Percentiles rank a stretch among this genome's conserved stretches.
Evolutionary conservation across 1,139 yeast genomes (phyloP).

Genomic region (Magnusiomyces magnusii): DNA sequence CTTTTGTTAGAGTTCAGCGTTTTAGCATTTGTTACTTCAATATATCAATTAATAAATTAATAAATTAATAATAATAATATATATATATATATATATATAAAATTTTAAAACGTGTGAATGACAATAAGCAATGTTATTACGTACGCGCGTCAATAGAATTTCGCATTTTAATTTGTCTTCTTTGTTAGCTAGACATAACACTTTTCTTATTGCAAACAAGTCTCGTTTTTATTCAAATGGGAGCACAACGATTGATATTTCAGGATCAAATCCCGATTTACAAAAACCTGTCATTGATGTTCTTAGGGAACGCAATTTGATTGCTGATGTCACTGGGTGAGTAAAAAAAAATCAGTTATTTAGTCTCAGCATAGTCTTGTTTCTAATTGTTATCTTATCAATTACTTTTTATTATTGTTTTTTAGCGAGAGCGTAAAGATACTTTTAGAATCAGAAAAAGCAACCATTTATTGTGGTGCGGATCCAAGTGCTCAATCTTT

Average conservation of each 20-base stretch:
- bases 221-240: not conserved
- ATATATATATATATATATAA: no score
- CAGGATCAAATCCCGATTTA: conserved; percentile 5
- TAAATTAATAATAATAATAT: no score
- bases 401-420: not conserved
- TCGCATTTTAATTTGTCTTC: not conserved
- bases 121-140: no score
- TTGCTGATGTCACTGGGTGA: conserved; percentile 12
- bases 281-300: conserved; percentile 7
- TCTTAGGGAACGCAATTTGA: conserved; percentile 10
- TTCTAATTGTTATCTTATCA: not conserved
- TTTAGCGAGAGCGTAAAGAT: conserved; percentile 31
- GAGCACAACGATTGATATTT: not conserved
- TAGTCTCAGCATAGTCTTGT: not conserved
- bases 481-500: conserved; percentile 91
- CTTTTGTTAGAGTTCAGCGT: no score
- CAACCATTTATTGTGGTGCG: conserved; percentile 85
- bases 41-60: no score
- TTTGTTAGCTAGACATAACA: not conserved
- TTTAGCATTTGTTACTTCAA: no score
- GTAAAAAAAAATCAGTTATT: not conserved
- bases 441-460: conserved; percentile 35
- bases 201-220: not conserved
- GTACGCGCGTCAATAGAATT: not conserved
- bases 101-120: no score